phyloP scores from a whole-genome alignment of 2,329 filamentous ascomycete species.

The Teratosphaeria zuluensis region DNA sequence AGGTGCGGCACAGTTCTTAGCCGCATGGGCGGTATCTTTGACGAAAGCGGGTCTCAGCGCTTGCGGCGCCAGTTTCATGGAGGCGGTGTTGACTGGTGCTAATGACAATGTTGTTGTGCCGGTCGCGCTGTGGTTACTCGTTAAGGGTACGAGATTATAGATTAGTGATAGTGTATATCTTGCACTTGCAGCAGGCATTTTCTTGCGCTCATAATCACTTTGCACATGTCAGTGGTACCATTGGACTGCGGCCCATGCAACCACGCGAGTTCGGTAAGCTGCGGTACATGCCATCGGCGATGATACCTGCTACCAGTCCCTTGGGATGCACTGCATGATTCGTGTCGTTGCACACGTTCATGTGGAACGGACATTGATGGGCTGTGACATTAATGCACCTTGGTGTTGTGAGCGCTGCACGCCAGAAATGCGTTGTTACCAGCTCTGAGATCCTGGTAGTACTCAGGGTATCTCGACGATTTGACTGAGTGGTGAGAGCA shows the following conservation, averaged over 20 bases:
- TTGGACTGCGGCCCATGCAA: not conserved
- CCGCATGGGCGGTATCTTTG: slow-evolving; percentile 23
- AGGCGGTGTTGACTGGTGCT: slow-evolving; percentile 88
- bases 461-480: not conserved
- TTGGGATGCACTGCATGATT: not conserved
- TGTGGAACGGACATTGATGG: not conserved
- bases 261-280: not conserved
- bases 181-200: not conserved
- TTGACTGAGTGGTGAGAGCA: too few relatives aligned
- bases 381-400: not conserved
- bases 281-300: not conserved
- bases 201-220: not conserved
- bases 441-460: not conserved
- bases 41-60: slow-evolving; percentile 63
- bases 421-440: not conserved
- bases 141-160: slow-evolving; percentile 60
- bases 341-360: not conserved
- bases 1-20: slow-evolving; percentile 3
- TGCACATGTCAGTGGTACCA: not conserved
- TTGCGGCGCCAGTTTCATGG: slow-evolving; percentile 74
- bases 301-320: not conserved
- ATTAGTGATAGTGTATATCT: slow-evolving; percentile 19
- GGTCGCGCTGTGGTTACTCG: slow-evolving; percentile 82
- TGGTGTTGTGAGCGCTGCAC: not conserved
- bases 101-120: slow-evolving; percentile 99